Base-by-base conservation (phyloP, 169 alveolate species). In the Pseudocohnilembus persalinus region DNA sequence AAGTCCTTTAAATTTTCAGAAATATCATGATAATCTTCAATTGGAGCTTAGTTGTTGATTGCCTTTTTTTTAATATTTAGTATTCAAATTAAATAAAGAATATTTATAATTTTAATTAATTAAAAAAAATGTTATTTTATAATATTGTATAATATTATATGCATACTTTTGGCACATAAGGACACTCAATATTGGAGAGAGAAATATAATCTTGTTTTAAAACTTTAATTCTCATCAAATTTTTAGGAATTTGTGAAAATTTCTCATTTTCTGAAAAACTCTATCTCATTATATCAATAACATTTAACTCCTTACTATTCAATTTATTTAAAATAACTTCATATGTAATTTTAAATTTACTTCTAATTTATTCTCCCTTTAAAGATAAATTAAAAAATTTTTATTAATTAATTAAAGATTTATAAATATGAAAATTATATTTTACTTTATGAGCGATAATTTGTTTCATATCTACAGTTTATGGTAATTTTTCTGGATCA, bases 311-410 rank as follows among this genome's bases (percentile, higher is more conserved):
- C 77, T 89, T 91, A 29, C 88, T 74, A 27, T 77, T 83, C n/a
- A 83, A 65, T 30, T 83, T 72, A 75, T 88, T 90, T 31, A 84
- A 32, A 28, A 90, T 85, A 34, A 83, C 75, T 73, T 93, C 94
- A 88, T 97, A 98, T 24, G 99, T 96, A 20, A 98, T 90, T 49
- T 98, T 96, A 88, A 98, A 98, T 87, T 97, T 95, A 88, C 99
- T 96, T 76, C 92, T 95, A 30, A 98, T 83, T 73, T 95, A 89
- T 31, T 94, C 90, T 63, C 98, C 96, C 84, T 94, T 92, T 65
- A 72, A n/a, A n/a, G n/a, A n/a, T 49, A 20, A 49, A 4, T 33
- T 78, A 28, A 49, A 49, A 49, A n/a, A 78, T 20, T 78, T 34
- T 6, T 0, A n/a, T 32, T 31, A 32, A 76, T n/a, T 1, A 76